phyloP scores from a whole-genome alignment of 306 rosid species.

The Geum urbanum region DNA sequence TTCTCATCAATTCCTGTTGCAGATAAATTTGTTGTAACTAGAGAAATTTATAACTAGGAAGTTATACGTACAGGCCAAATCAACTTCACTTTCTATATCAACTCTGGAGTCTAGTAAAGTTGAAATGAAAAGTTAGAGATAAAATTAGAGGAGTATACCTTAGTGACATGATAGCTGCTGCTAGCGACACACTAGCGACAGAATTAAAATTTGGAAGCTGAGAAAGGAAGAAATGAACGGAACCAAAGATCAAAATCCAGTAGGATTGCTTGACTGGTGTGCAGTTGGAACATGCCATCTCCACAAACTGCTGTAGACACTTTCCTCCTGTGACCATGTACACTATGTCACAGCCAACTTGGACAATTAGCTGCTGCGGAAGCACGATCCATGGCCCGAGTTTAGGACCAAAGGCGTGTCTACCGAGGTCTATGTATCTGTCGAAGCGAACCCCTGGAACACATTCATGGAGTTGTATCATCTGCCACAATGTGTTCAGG shows the following conservation, averaged over 20 bases:
- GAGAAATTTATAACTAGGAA: background rate
- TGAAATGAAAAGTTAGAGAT: background rate
- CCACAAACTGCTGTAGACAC: slow-evolving; percentile 82
- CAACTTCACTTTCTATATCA: background rate
- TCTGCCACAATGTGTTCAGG: slow-evolving; percentile 90
- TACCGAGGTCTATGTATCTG: slow-evolving; percentile 77
- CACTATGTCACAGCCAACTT: slow-evolving; percentile 90
- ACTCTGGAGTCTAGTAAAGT: no score
- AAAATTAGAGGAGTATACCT: slow-evolving; percentile 36
- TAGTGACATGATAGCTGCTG: slow-evolving; percentile 88
- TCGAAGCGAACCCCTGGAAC: slow-evolving; percentile 84
- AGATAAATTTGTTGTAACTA: background rate
- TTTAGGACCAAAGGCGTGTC: slow-evolving; percentile 77
- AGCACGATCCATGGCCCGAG: slow-evolving; percentile 91
- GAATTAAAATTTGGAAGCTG: slow-evolving; percentile 95
- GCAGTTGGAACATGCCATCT: slow-evolving; percentile 77
- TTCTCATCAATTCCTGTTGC: background rate
- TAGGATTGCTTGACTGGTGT: slow-evolving; percentile 64
- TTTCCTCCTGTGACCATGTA: slow-evolving; percentile 92
- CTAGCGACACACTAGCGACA: slow-evolving; percentile 88
- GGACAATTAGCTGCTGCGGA: slow-evolving; percentile 83
- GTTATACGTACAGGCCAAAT: background rate
- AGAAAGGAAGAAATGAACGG: slow-evolving; percentile 77
- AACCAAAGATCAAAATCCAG: slow-evolving; percentile 85
- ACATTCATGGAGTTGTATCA: slow-evolving; percentile 92